Percentiles rank a stretch among this genome's conserved stretches.
These are phyloP conservation scores for Aeminium ludgeri DNA, from an alignment of 495 filamentous ascomycete species.

Conservation along the genomic window DNA sequence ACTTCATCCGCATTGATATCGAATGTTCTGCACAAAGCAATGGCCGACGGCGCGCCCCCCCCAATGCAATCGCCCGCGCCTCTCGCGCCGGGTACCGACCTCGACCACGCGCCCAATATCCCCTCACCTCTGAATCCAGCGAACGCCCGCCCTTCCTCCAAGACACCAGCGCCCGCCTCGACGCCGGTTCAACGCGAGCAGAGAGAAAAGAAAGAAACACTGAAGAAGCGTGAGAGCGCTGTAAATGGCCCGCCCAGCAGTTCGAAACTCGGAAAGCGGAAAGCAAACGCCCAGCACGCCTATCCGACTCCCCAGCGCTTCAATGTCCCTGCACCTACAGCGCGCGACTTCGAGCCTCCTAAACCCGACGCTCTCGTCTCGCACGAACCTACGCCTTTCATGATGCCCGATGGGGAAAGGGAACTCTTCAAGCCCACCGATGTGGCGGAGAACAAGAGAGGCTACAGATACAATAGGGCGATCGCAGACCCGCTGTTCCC, in stretches of 20 bases:
- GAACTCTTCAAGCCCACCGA: constrained; percentile 26
- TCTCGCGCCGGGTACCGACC: constrained; percentile 6
- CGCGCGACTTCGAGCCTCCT: constrained; percentile 23
- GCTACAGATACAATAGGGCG: constrained; percentile 77
- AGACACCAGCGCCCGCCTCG: constrained; percentile 10
- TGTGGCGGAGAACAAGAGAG: constrained; percentile 70
- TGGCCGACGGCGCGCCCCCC: too few species aligned
- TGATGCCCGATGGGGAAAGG: constrained; percentile 21
- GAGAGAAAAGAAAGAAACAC: constrained; percentile 27
- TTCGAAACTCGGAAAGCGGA: constrained; percentile 7
- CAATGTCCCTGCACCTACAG: constrained; percentile 22
- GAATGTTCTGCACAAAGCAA: too few species aligned
- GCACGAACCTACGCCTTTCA: constrained; percentile 24
- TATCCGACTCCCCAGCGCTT: constrained; percentile 25
- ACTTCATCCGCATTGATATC: too few species aligned
- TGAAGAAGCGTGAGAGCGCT: constrained; percentile 28
- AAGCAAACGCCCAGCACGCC: constrained; percentile 17
- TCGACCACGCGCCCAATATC: constrained; percentile 23
- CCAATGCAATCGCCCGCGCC: too few species aligned
- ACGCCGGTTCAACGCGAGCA: constrained; percentile 21
- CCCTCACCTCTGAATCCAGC: constrained; percentile 26
- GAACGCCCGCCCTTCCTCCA: constrained; percentile 15
- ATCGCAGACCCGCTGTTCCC: constrained; percentile 76
- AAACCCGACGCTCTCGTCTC: constrained; percentile 23
- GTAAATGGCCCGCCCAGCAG: constrained; percentile 7